phyloP scores from a whole-genome alignment of 169 alveolate species.

The Plasmodium gallinaceum region DNA sequence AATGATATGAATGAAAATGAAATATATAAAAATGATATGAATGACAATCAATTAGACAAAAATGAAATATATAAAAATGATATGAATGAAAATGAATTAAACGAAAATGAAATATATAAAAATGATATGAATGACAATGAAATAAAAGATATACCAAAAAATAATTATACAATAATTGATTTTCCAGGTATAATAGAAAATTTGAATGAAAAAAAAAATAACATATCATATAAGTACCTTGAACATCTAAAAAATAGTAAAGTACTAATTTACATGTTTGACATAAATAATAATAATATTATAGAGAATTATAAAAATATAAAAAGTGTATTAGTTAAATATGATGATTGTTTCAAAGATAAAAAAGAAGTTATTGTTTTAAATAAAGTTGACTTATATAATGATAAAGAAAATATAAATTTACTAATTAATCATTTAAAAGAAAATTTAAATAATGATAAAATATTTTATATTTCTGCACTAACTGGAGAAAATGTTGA shows the following conservation, averaged over 20 bases:
- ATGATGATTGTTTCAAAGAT: slow-evolving; percentile 24
- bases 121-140: neutral
- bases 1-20: too few relatives aligned
- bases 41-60: too few relatives aligned
- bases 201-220: slow-evolving; percentile 33
- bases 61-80: too few relatives aligned
- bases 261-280: slow-evolving; percentile 71
- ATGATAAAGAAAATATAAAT: slow-evolving; percentile 24
- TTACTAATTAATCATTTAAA: slow-evolving; percentile 18
- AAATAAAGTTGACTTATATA: slow-evolving; percentile 79
- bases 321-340: slow-evolving; percentile 58
- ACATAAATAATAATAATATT: slow-evolving; percentile 38
- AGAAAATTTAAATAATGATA: slow-evolving; percentile 36
- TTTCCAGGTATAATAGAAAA: slow-evolving; percentile 74
- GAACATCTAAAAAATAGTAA: slow-evolving; percentile 71
- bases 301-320: slow-evolving; percentile 52
- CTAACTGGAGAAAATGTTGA: slow-evolving; percentile 71
- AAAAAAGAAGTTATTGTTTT: slow-evolving; percentile 70
- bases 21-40: too few relatives aligned
- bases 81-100: too few relatives aligned
- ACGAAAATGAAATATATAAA: neutral
- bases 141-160: neutral
- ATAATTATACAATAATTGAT: slow-evolving; percentile 61
- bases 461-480: slow-evolving; percentile 67
- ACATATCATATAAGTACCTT: slow-evolving; percentile 59